These are phyloP conservation scores for Astraeus odoratus DNA, from an alignment of 768 basidiomycete species.

Conservation along the genomic window DNA sequence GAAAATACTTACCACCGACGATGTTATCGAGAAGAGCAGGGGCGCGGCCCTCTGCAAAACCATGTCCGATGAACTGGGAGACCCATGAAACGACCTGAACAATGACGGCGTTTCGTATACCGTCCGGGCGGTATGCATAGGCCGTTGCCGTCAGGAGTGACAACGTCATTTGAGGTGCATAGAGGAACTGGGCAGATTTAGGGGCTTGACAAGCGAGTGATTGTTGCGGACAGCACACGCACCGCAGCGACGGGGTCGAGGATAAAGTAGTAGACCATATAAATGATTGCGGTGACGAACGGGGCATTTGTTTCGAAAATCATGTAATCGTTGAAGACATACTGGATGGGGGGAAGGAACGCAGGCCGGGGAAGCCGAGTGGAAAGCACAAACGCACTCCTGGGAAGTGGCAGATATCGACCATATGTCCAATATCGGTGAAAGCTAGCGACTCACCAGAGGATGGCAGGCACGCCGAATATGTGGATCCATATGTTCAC, in stretches of 20 bases:
- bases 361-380: slow-evolving; percentile 44
- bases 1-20: slow-evolving; percentile 55
- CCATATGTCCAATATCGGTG: background rate
- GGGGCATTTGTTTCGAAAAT: slow-evolving; percentile 65
- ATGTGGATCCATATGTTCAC: slow-evolving; percentile 83
- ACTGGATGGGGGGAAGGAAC: slow-evolving; percentile 46
- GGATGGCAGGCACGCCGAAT: slow-evolving; percentile 73
- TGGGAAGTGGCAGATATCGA: slow-evolving; percentile 20
- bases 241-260: slow-evolving; percentile 87
- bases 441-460: slow-evolving; percentile 50
- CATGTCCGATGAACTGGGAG: slow-evolving; percentile 87
- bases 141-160: slow-evolving; percentile 68
- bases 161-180: slow-evolving; percentile 62
- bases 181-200: slow-evolving; percentile 55
- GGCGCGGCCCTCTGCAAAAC: slow-evolving; percentile 76
- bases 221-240: no score
- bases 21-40: slow-evolving; percentile 89
- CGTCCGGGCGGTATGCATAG: slow-evolving; percentile 45
- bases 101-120: slow-evolving; percentile 44
- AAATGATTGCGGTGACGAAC: slow-evolving; percentile 50
- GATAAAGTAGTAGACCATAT: slow-evolving; percentile 67
- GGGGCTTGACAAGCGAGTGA: slow-evolving; percentile 4
- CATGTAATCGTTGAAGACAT: slow-evolving; percentile 54
- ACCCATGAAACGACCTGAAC: slow-evolving; percentile 79
- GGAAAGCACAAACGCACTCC: slow-evolving; percentile 56